These are phyloP conservation scores for Penicillium sclerotigenum DNA, from an alignment of 2,329 filamentous ascomycete species.

Conservation along the genomic window DNA sequence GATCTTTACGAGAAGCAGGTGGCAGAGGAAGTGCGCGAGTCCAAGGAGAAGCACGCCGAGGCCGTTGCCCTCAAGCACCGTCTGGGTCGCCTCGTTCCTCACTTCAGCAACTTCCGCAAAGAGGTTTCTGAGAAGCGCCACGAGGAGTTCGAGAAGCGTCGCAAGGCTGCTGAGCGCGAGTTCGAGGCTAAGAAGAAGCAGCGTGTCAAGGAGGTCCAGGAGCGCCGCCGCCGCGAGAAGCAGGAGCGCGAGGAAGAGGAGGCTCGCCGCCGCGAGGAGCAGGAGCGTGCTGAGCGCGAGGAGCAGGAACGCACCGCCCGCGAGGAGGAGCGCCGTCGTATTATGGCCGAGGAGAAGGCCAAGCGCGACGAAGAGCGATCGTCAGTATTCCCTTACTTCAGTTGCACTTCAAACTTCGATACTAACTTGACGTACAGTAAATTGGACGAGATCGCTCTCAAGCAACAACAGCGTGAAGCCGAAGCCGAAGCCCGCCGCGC, in stretches of 20 bases:
- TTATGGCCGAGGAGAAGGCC: constrained; percentile 68
- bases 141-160: constrained; percentile 93
- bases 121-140: constrained; percentile 82
- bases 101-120: constrained; percentile 79
- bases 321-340: constrained; percentile 75
- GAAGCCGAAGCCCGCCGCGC: constrained; percentile 76
- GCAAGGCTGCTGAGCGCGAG: constrained; percentile 86
- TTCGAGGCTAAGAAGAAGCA: constrained; percentile 86
- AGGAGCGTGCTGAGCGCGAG: constrained; percentile 75
- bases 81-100: constrained; percentile 76
- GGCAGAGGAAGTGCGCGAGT: constrained; percentile 71
- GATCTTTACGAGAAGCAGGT: constrained; percentile 77
- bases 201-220: constrained; percentile 83
- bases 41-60: constrained; percentile 85
- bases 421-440: constrained; percentile 49
- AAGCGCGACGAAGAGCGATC: constrained; percentile 58
- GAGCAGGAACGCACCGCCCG: constrained; percentile 78
- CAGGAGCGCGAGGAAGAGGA: constrained; percentile 82
- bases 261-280: constrained; percentile 72
- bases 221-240: constrained; percentile 78
- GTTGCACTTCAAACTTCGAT: background rate
- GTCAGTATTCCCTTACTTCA: constrained; percentile 42
- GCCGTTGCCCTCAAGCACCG: constrained; percentile 92
- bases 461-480: constrained; percentile 79
- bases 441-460: constrained; percentile 59